Evolutionary conservation across 1,284 basidiomycete species (phyloP).

Genomic region (Moesziomyces sp.): DNA sequence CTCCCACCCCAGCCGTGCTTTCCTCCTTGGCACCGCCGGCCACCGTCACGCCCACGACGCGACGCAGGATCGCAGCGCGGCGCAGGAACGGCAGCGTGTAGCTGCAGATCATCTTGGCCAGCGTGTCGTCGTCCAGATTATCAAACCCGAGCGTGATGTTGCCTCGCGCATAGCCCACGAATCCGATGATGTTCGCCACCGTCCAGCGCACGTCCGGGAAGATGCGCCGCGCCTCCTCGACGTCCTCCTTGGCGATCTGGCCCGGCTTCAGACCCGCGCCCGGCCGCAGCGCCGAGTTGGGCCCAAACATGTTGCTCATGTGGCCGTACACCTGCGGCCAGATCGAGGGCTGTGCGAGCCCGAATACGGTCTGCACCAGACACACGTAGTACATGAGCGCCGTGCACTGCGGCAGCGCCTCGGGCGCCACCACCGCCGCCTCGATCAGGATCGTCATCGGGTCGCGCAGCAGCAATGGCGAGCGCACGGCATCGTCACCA

Average conservation of each 20-base stretch:
- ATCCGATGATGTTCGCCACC: constrained; percentile 63
- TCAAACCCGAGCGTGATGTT: constrained; percentile 67
- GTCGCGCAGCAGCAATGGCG: constrained; percentile 62
- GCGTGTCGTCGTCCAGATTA: constrained; percentile 60
- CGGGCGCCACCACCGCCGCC: constrained; percentile 59
- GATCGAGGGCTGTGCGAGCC: constrained; percentile 64
- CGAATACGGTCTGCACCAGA: constrained; percentile 65
- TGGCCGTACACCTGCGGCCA: constrained; percentile 57
- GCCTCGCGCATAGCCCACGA: constrained; percentile 65
- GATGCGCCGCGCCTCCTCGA: constrained; percentile 47
- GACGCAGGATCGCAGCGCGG: constrained; percentile 84
- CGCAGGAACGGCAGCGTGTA: constrained; percentile 95
- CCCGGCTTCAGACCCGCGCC: constrained; percentile 39
- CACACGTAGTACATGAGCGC: constrained; percentile 65
- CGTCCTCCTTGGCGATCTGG: constrained; percentile 37
- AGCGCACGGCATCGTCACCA: constrained; percentile 60
- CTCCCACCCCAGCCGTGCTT: constrained; percentile 24
- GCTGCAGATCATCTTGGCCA: constrained; percentile 86
- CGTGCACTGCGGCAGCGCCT: constrained; percentile 61
- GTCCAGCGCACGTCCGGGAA: constrained; percentile 66
- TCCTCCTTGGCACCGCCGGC: background rate
- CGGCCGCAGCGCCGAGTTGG: constrained; percentile 22
- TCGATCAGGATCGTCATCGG: constrained; percentile 65
- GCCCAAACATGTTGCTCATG: constrained; percentile 32
- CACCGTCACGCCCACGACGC: constrained; percentile 71